A percentile compares a stretch with the other conserved stretches of the same genome.
These are phyloP conservation scores for Phialophora verrucosa DNA, from an alignment of 2,329 filamentous ascomycete species.

Conservation along the genomic window DNA sequence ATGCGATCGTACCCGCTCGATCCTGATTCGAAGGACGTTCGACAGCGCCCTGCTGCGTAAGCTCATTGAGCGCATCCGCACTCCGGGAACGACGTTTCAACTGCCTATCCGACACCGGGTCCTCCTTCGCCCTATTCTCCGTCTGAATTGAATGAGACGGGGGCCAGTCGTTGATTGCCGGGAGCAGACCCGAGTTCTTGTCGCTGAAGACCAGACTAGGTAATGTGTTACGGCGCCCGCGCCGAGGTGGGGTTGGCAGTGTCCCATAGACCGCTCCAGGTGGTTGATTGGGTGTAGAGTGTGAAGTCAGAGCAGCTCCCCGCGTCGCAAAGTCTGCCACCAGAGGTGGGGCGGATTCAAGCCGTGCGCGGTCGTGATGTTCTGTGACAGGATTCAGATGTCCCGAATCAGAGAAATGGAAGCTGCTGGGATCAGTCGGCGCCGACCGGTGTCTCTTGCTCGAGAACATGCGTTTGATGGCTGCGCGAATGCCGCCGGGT, in stretches of 20 bases:
- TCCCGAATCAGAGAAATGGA: conserved; percentile 25
- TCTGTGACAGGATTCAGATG: conserved; percentile 29
- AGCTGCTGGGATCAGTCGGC: conserved; percentile 18
- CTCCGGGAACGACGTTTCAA: conserved; percentile 54
- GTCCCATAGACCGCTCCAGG: conserved; percentile 18
- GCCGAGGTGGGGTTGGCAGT: conserved; percentile 24
- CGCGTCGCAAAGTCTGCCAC: conserved; percentile 13
- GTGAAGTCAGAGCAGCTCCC: conserved; percentile 35
- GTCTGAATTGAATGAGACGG: conserved; percentile 2
- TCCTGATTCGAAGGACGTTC: conserved; percentile 49
- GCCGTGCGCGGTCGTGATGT: conserved; percentile 13
- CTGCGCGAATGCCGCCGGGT: conserved; percentile 32
- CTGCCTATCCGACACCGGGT: conserved; percentile 34
- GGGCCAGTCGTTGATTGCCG: conserved; percentile 17
- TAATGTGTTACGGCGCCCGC: conserved; percentile 49
- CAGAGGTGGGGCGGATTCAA: conserved; percentile 16
- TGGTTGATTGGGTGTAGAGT: conserved; percentile 26
- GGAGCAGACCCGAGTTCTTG: conserved; percentile 41
- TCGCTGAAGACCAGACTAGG: conserved; percentile 53
- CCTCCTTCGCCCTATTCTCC: conserved; percentile 22
- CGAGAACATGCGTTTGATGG: conserved; percentile 39
- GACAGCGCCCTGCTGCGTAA: conserved; percentile 41
- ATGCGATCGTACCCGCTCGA: conserved; percentile 49
- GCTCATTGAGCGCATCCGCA: conserved; percentile 48
- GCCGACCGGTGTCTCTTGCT: conserved; percentile 35